Evolutionary conservation across 2,329 filamentous ascomycete species (phyloP), one percentile per base, ranked within the genome.

Genomic region (Talaromyces sp.): DNA sequence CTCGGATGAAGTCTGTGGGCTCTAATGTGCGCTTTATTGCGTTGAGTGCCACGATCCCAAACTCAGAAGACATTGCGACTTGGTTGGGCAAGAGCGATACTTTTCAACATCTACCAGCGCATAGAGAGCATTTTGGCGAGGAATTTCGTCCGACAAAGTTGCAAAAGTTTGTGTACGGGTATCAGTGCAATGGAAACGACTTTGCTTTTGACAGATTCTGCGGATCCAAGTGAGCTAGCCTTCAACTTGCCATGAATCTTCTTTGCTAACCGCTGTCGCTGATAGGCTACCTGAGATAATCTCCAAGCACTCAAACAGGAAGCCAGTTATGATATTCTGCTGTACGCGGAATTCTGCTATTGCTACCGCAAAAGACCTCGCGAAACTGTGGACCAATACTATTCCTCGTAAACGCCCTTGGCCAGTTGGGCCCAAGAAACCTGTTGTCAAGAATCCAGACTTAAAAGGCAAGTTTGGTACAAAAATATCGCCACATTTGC

Each of bases 321-420:
- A 95, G 69, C 91, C 91, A 0, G 88, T 91, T 19, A 88, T 96
- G 81, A 79, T 96, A 0, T 96, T 96, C 70, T 95, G 92, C 69
- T 88, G 88, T 64, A 95, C 91, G 0, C 80, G 90, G 39, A 88
- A 87, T 63, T 89, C 88, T 0, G 87, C 88, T 33, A 82, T 87
- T 53, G 79, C 74, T 9, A 93, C 91, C 1, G 90, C 91, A 10
- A 84, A 83, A 60, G 75, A 84, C 49, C 79, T 96, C 39, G 85
- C 87, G 2, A 84, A 85, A 27, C 84, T 86, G 76, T 93, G 89
- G 86, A 75, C 76, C 1, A 77, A 75, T 32, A 82, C 81, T 17
- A 75, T 77, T 27, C 71, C 80, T 1, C 72, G 74, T 10, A 80
- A 86, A 33, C 83, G 84, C 58, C 78, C 84, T 11, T 95, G 91